Evolutionary conservation across 208 protist genomes (phyloP).

Genomic region (Tritrichomonas foetus): DNA sequence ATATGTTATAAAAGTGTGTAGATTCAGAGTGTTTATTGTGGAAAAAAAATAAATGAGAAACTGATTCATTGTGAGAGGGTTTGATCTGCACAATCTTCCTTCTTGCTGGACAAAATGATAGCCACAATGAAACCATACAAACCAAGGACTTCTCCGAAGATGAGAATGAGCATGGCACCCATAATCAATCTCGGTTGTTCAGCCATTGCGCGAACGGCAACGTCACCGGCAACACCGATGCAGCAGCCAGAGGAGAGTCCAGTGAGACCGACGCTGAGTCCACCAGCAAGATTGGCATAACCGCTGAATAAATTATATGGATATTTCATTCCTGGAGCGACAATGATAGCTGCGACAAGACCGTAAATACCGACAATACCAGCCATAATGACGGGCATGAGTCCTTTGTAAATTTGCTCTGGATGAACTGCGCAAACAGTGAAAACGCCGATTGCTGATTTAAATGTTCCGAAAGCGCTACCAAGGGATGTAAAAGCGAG

Average conservation of each 20-base stretch:
- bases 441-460: slow-evolving; percentile 39
- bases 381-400: slow-evolving; percentile 34
- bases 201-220: slow-evolving; percentile 7
- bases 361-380: slow-evolving; percentile 44
- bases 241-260: slow-evolving; percentile 1
- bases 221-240: slow-evolving; percentile 43
- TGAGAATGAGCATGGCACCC: slow-evolving; percentile 37
- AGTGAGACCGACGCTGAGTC: neutral
- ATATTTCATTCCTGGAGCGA: neutral
- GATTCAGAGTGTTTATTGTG: too few relatives aligned
- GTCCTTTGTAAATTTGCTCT: neutral
- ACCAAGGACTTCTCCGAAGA: slow-evolving; percentile 41
- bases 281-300: slow-evolving; percentile 36
- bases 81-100: neutral
- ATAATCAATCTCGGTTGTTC: slow-evolving; percentile 31
- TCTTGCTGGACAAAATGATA: neutral
- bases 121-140: slow-evolving; percentile 41
- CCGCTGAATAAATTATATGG: neutral
- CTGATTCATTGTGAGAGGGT: too few relatives aligned
- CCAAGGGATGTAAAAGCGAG: slow-evolving; percentile 25
- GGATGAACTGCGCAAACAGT: neutral
- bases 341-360: neutral
- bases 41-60: too few relatives aligned
- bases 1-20: too few relatives aligned
- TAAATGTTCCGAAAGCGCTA: neutral